These are phyloP conservation scores for Hapsidospora chrysogenum DNA, from an alignment of 495 filamentous ascomycete genomes.

Conservation along the genomic window DNA sequence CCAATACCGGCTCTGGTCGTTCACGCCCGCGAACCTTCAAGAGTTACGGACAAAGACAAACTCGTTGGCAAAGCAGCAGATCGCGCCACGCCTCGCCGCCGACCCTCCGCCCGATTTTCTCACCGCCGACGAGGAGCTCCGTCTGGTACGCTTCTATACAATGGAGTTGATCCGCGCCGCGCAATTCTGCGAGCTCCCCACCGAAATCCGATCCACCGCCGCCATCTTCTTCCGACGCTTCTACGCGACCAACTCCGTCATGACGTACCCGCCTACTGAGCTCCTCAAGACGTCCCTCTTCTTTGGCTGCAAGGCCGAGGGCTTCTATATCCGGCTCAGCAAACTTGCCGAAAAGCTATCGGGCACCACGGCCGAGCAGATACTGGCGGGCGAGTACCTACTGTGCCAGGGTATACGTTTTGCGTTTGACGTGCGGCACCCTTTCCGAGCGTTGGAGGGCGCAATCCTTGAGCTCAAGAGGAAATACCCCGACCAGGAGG, in stretches of 20 bases:
- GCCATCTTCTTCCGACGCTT: slow-evolving; percentile 86
- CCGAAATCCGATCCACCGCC: slow-evolving; percentile 74
- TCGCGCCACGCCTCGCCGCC: slow-evolving; percentile 27
- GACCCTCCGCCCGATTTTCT: slow-evolving; percentile 46
- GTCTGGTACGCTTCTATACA: slow-evolving; percentile 66
- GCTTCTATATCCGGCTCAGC: slow-evolving; percentile 53
- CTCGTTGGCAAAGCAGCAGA: slow-evolving; percentile 48
- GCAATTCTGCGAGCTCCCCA: slow-evolving; percentile 59
- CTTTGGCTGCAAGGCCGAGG: slow-evolving; percentile 84
- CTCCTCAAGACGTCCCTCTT: slow-evolving; percentile 79
- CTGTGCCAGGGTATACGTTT: slow-evolving; percentile 88
- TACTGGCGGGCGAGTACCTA: slow-evolving; percentile 79
- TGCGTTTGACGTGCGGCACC: slow-evolving; percentile 82
- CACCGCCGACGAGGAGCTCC: slow-evolving; percentile 64
- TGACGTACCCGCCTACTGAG: slow-evolving; percentile 82
- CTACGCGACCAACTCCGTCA: slow-evolving; percentile 83
- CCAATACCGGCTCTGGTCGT: slow-evolving; percentile 89
- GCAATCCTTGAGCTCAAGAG: slow-evolving; percentile 60
- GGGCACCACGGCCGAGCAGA: slow-evolving; percentile 52
- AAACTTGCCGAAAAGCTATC: slow-evolving; percentile 42
- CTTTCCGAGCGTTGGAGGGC: slow-evolving; percentile 73
- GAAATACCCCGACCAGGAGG: slow-evolving; percentile 27
- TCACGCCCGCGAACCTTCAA: slow-evolving; percentile 53
- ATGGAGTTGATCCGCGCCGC: slow-evolving; percentile 57
- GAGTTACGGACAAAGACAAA: slow-evolving; percentile 63